Conservation (phyloP, 305 asterid genomes). For the Solanum hybrid region DNA sequence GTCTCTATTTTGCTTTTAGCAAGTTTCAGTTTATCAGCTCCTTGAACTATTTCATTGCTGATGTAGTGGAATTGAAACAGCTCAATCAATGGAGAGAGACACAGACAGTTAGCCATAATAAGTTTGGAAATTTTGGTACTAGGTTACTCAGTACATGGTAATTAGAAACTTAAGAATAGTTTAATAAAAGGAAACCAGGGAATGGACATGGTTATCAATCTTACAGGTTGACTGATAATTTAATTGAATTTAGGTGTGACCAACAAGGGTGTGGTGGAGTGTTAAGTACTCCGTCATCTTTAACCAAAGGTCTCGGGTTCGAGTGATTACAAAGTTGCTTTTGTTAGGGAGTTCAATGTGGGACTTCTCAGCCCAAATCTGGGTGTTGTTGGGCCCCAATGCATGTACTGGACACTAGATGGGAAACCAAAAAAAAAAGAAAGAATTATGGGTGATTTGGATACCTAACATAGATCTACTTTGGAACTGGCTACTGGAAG, state of each 20-base stretch:
- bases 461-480: neutral
- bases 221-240: neutral
- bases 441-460: neutral
- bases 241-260: neutral
- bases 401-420: neutral
- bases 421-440: neutral
- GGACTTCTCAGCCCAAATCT: neutral
- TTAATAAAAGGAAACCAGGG: neutral
- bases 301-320: neutral
- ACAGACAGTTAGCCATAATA: neutral
- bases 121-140: neutral
- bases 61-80: neutral
- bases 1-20: neutral
- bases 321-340: neutral
- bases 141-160: neutral
- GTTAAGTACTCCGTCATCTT: neutral
- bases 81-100: neutral
- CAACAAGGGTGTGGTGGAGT: neutral
- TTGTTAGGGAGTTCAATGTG: neutral
- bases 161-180: neutral
- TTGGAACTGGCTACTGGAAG: neutral
- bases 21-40: neutral
- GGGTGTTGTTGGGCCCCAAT: neutral
- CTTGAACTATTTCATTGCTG: neutral
- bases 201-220: neutral